Evolutionary conservation across 2,329 filamentous ascomycete species (phyloP), one percentile per base, ranked within the genome.

Genomic region (Coniochaeta sp.): DNA sequence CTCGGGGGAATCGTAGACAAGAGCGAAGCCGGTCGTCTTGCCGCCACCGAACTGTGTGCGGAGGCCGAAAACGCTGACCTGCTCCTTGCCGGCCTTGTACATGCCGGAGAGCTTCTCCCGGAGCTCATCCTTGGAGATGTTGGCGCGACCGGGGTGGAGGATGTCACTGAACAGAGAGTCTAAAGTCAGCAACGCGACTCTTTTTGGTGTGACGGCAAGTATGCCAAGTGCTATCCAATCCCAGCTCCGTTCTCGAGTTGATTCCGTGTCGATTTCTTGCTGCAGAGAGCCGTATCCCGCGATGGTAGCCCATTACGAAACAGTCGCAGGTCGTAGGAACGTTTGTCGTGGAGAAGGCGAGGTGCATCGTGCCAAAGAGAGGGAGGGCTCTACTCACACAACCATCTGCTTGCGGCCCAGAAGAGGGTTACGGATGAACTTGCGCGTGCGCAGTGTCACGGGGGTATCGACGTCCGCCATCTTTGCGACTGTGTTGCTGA

Each of bases 391-490:
- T 34, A 89, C 90, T 87, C 91, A 97, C 93, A 97, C 90, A 82
- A 97, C 93, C 91, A 98, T 96, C 89, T 98, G 93, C 88, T 96
- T 96, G 80, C 93, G 90, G 79, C 89, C 91, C 78, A 99, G 89
- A 77, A 99, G 91, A 80, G 95, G 91, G 89, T 99, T 99, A 85
- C 93, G 91, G 84, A 98, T 96, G 90, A 99, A 99, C 87, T 98
- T 98, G 90, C 95, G 93, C 82, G 95, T 99, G 85, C 95, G 88
- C 83, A 93, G 82, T 74, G 89, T 92, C 77, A 92, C 88, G 76
- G 88, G 81, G 73, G 81, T 80, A 77, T 91, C 88, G 75, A 81
- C 80, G 82, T 93, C 90, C 82, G 93, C 90, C 93, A 97, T 96
- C 80, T 81, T 96, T 67, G 64, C 60, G 63, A 62, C 64, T 68